phyloP scores from a whole-genome alignment of 768 basidiomycete genomes.

The Agaricus subrufescens region DNA sequence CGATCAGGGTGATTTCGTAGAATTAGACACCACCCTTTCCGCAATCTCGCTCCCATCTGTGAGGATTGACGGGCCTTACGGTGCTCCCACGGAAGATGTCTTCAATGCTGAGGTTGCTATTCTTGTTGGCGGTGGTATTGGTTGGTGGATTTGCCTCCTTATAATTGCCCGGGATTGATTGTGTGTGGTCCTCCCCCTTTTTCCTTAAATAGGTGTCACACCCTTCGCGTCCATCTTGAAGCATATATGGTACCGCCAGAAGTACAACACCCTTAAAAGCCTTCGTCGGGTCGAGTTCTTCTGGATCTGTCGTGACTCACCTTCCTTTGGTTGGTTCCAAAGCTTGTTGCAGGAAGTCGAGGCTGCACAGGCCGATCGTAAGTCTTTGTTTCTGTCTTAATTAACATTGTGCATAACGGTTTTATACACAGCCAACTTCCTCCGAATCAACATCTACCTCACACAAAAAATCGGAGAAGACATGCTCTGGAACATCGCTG shows the following conservation, averaged over 20 bases:
- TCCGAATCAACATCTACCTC: conserved; percentile 87
- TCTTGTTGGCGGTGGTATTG: conserved; percentile 92
- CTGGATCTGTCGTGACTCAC: conserved; percentile 91
- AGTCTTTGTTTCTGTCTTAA: conserved; percentile 25
- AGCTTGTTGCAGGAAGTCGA: conserved; percentile 84
- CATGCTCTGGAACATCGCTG: conserved; percentile 89
- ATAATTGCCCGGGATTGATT: not conserved
- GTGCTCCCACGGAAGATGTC: conserved; percentile 90
- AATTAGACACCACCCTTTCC: conserved; percentile 54
- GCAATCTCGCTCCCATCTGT: conserved; percentile 59
- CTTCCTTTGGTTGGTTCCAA: conserved; percentile 99
- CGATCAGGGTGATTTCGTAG: conserved; percentile 75
- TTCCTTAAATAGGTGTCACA: conserved; percentile 64
- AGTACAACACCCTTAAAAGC: conserved; percentile 67
- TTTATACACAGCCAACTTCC: conserved; percentile 66
- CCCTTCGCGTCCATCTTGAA: conserved; percentile 94
- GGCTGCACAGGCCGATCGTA: conserved; percentile 83
- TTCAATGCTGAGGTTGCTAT: conserved; percentile 84
- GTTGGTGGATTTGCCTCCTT: conserved; percentile 31
- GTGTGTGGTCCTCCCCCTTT: not conserved
- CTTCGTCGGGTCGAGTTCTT: conserved; percentile 91
- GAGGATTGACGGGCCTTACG: conserved; percentile 88
- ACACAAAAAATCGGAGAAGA: conserved; percentile 83
- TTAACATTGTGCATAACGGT: conserved; percentile 11
- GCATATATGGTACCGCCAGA: conserved; percentile 94